Percentiles rank a stretch among this genome's conserved stretches.
These are phyloP conservation scores for Sclerotinia borealis DNA, from an alignment of 2,329 filamentous ascomycete genomes.

Conservation along the genomic window DNA sequence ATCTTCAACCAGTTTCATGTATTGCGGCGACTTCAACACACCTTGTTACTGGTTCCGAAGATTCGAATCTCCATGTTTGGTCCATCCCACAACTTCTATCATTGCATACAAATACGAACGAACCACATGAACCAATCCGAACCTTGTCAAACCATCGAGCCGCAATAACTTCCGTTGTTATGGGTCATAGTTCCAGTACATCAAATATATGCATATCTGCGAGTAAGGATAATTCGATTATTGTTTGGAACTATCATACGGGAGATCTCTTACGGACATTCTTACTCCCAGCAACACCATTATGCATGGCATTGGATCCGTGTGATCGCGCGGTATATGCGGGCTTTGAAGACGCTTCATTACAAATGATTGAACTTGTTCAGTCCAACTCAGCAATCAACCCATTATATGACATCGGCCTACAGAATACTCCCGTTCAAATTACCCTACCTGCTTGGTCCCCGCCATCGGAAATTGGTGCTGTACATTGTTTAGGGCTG, in stretches of 20 bases:
- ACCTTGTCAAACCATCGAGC: slow-evolving; percentile 74
- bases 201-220: slow-evolving; percentile 80
- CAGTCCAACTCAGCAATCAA: slow-evolving; percentile 39
- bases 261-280: slow-evolving; percentile 74
- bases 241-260: slow-evolving; percentile 87
- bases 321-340: slow-evolving; percentile 77
- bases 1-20: slow-evolving; percentile 74
- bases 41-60: slow-evolving; percentile 71
- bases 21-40: slow-evolving; percentile 67
- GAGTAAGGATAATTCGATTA: slow-evolving; percentile 79
- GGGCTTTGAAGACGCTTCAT: slow-evolving; percentile 70
- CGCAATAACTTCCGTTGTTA: slow-evolving; percentile 58
- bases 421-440: slow-evolving; percentile 53
- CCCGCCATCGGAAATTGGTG: slow-evolving; percentile 41
- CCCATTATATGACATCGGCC: slow-evolving; percentile 38
- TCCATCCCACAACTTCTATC: slow-evolving; percentile 69
- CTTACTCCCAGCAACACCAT: slow-evolving; percentile 66
- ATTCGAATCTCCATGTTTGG: slow-evolving; percentile 92
- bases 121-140: slow-evolving; percentile 62
- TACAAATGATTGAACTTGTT: slow-evolving; percentile 74
- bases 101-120: slow-evolving; percentile 44
- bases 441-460: slow-evolving; percentile 44
- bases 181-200: slow-evolving; percentile 62
- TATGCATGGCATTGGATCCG: slow-evolving; percentile 72
- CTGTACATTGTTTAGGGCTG: slow-evolving; percentile 61